Evolutionary conservation across 2,329 filamentous ascomycete species (phyloP).

Genomic region (Sphaerulina vaccinii): DNA sequence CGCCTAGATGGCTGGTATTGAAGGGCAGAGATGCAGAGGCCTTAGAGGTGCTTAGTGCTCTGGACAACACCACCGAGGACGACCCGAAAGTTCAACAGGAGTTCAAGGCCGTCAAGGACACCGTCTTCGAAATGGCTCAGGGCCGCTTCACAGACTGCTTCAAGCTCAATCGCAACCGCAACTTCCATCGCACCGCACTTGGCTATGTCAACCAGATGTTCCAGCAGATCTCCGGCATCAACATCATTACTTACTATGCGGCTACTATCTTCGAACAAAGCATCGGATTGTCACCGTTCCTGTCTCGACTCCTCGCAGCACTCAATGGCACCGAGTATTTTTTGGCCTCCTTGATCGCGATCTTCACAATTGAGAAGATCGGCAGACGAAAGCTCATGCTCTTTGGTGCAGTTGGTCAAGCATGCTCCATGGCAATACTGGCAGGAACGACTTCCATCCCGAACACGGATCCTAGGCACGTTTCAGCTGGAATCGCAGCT

Average conservation of each 20-base stretch:
- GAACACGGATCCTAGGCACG: slow-evolving; percentile 13
- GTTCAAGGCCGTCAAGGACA: slow-evolving; percentile 39
- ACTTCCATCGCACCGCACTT: slow-evolving; percentile 46
- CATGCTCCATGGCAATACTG: slow-evolving; percentile 34
- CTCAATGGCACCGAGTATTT: slow-evolving; percentile 57
- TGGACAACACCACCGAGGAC: slow-evolving; percentile 41
- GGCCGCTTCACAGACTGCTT: slow-evolving; percentile 36
- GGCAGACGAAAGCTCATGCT: slow-evolving; percentile 68
- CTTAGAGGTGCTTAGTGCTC: slow-evolving; percentile 34
- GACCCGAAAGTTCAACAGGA: slow-evolving; percentile 31
- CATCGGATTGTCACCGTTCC: slow-evolving; percentile 52
- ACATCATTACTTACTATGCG: slow-evolving; percentile 39
- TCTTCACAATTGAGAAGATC: slow-evolving; percentile 51
- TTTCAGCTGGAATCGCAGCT: slow-evolving; percentile 39
- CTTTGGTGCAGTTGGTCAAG: slow-evolving; percentile 54
- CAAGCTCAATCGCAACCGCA: slow-evolving; percentile 44
- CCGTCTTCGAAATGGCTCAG: slow-evolving; percentile 38
- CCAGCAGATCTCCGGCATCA: slow-evolving; percentile 42
- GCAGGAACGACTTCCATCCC: slow-evolving; percentile 31
- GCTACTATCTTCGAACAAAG: slow-evolving; percentile 54
- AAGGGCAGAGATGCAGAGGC: slow-evolving; percentile 38
- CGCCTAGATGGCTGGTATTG: slow-evolving; percentile 51
- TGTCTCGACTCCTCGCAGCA: slow-evolving; percentile 51
- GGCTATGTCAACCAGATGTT: slow-evolving; percentile 49
- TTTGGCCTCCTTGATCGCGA: slow-evolving; percentile 49